Conservation (phyloP, 164 flowering plant genomes). For the Magnolia kwangsiensis region DNA sequence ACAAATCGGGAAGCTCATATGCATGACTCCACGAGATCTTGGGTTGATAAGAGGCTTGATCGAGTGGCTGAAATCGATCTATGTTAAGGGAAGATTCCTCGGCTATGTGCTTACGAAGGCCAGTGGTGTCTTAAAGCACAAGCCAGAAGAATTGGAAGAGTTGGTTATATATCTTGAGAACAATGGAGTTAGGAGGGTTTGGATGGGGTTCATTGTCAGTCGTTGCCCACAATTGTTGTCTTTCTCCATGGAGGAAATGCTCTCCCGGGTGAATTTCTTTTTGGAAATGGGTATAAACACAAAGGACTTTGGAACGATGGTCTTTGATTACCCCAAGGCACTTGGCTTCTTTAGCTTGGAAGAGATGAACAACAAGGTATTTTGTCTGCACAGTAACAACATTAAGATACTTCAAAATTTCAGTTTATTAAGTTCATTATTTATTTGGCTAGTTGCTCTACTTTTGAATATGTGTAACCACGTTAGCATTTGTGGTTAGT, state of each 20-base stretch:
- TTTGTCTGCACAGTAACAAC: neutral
- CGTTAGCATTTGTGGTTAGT: too few relatives aligned
- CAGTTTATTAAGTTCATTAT: too few relatives aligned
- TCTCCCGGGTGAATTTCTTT: slow-evolving; percentile 60
- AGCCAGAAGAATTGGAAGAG: slow-evolving; percentile 59
- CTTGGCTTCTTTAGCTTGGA: slow-evolving; percentile 69
- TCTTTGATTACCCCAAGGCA: slow-evolving; percentile 73
- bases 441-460: too few relatives aligned
- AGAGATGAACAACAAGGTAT: slow-evolving; percentile 88
- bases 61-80: slow-evolving; percentile 71
- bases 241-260: slow-evolving; percentile 62
- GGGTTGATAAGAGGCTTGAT: slow-evolving; percentile 38
- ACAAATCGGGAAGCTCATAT: slow-evolving; percentile 76
- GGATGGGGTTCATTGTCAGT: slow-evolving; percentile 83
- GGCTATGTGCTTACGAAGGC: slow-evolving; percentile 56
- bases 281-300: slow-evolving; percentile 72
- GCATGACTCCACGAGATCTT: slow-evolving; percentile 52
- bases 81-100: slow-evolving; percentile 63
- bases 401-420: neutral
- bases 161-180: slow-evolving; percentile 59
- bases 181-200: slow-evolving; percentile 74
- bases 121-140: slow-evolving; percentile 50
- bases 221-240: slow-evolving; percentile 70
- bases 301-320: slow-evolving; percentile 93
- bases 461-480: too few relatives aligned